Evolutionary conservation across 2,329 filamentous ascomycete species (phyloP), one percentile per base, ranked within the genome.

Genomic region (Aspergillus sp.): DNA sequence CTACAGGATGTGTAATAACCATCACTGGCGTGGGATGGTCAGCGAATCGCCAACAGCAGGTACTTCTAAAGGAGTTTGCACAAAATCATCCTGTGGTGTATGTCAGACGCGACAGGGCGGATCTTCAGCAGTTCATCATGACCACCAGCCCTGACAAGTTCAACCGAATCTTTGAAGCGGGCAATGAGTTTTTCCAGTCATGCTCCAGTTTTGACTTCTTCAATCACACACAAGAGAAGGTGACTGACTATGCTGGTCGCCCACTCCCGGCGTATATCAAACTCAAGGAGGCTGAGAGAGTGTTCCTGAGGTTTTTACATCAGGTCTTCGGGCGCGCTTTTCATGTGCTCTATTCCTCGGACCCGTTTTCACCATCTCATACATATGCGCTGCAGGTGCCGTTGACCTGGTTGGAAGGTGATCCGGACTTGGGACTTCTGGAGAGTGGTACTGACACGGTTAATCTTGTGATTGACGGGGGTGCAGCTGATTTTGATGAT

Each of bases 11-110:
- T 64, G 83, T 91, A 19, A 85, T 92, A 55, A 86, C 90, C 8
- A 85, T 92, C 55, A 86, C 90, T 7, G 90, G 88, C 68, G 88
- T 86, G 54, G 82, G 1, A 88, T 86, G 75, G 81, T 90, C 72
- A 87, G 89, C 64, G 83, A 32, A 84, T 86, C 61, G 32, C 32
- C 50, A 53, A 15, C 50, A 39, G 50, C 50, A 39, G 21, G 73
- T 74, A 5, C 75, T 88, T 1, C 75, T 92, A n/a, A 79, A 82
- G 55, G 81, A 86, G 2, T 88, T 87, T 64, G 80, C 83, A 3
- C 78, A 79, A 50, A 83, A 80, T 0, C 85, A 89, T 68, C 88
- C 88, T 0, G 85, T 91, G 13, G 82, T 92, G 13, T 87, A 90
- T 63, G 77, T 91, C 25, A 79, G 86, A 13, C 81, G 89, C 42